Base-by-base conservation (phyloP, 2,329 filamentous ascomycete genomes). In the Fusarium incarnatum region DNA sequence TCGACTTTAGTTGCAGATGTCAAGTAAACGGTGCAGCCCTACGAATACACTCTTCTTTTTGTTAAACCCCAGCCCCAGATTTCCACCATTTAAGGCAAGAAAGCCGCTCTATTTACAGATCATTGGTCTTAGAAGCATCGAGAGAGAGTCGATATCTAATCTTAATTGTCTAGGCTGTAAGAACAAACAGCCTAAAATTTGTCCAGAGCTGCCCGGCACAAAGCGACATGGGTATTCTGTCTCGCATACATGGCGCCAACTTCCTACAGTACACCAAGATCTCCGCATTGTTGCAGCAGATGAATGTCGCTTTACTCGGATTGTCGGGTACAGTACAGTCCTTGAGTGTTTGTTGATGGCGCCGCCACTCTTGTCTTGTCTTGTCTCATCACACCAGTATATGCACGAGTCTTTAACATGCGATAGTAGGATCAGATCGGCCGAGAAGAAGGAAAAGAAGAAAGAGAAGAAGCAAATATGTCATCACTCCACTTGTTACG, bases 321-420 rank as follows among this genome's bases (percentile, higher is more conserved):
- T n/a, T 68, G 68, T 52, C 53, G n/a, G 32, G 25, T 23, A 49
- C 48, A 37, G 34, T n/a, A 37, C 48, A 37, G 34, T 37, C 18
- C 48, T 23, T 20, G 48, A 57, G 32, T 28, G 41, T 50, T 53
- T 27, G 9, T 53, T n/a, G n/a, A 56, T 56, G 63, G 58, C 67
- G 67, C 37, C 67, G 58, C 67, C 67, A 71, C 67, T 22, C 22
- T 56, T 37, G 15, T 22, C 46, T 44, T 40, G 13, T 40, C 32
- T 37, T 37, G 34, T 37, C 34, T 37, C 34, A n/a, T 37, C 27
- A 41, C 25, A n/a, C 34, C 40, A 6, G 18, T 16, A 20, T 28
- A 28, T 28, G 25, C 44, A 13, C 16, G 27, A 32, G 27, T 37
- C 30, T 32, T 37, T 18, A 28, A 46, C 34, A 45, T 55, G 23